These are phyloP conservation scores for Fusarium sp. DNA, from an alignment of 2,329 filamentous ascomycete species.

Conservation along the genomic window DNA sequence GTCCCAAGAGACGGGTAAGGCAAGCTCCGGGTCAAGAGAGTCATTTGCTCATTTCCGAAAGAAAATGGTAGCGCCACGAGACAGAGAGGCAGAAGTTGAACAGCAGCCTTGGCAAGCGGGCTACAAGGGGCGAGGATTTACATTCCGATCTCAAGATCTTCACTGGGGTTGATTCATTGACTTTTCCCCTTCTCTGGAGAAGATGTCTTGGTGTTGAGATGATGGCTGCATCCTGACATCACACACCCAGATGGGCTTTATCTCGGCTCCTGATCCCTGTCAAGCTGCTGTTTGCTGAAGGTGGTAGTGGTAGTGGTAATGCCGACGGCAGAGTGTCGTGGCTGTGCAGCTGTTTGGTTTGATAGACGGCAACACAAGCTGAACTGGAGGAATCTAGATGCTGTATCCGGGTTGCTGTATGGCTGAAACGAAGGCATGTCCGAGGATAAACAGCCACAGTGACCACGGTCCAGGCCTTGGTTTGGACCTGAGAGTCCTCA, in stretches of 20 bases:
- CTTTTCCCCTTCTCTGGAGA: not conserved
- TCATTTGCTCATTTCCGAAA: conserved; percentile 8
- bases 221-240: conserved; percentile 38
- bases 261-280: conserved; percentile 28
- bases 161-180: conserved; percentile 38
- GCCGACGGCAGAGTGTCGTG: conserved; percentile 30
- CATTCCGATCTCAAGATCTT: conserved; percentile 41
- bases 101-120: conserved; percentile 23
- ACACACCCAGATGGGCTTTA: conserved; percentile 9
- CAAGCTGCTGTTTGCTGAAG: conserved; percentile 29
- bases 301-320: not conserved
- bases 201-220: conserved; percentile 7
- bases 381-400: conserved; percentile 17
- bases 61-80: conserved; percentile 34
- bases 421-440: conserved; percentile 16
- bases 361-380: conserved; percentile 24
- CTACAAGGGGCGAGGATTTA: conserved; percentile 33
- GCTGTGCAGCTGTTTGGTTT: conserved; percentile 31
- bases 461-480: conserved; percentile 23
- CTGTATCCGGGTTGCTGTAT: conserved; percentile 4
- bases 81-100: conserved; percentile 15
- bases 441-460: conserved; percentile 15
- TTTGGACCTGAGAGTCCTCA: conserved; percentile 3
- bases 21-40: conserved; percentile 25
- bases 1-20: conserved; percentile 8